Evolutionary conservation across 2,329 filamentous ascomycete species (phyloP).

Genomic region (Lachnellula occidentalis): DNA sequence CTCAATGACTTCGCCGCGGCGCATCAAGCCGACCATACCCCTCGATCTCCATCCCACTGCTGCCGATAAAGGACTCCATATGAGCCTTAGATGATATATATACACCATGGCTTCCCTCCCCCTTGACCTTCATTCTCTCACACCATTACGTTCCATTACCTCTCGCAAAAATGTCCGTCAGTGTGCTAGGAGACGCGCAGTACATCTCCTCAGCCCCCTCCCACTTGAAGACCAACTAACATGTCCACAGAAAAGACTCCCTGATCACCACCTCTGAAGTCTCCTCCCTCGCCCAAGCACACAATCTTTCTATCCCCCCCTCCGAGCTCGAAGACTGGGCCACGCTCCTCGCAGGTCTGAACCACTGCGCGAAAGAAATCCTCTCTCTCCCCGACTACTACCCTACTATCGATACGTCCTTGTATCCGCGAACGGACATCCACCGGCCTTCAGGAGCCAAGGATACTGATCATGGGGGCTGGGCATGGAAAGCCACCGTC

Average conservation of each 20-base stretch:
- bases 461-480: constrained; percentile 19
- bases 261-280: constrained; percentile 17
- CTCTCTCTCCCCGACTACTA: constrained; percentile 20
- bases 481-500: constrained; percentile 43
- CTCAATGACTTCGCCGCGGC: too few relatives aligned
- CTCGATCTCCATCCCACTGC: not conserved
- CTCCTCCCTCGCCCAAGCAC: constrained; percentile 8
- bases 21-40: too few relatives aligned
- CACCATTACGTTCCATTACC: not conserved
- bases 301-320: constrained; percentile 16
- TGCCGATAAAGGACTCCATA: constrained; percentile 1
- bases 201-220: constrained; percentile 5
- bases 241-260: constrained; percentile 19
- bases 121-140: not conserved
- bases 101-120: not conserved
- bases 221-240: not conserved
- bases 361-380: constrained; percentile 22
- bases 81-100: not conserved
- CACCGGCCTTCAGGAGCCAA: constrained; percentile 13
- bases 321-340: constrained; percentile 17
- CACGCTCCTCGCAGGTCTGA: constrained; percentile 18
- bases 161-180: constrained; percentile 12
- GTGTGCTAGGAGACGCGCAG: constrained; percentile 14
- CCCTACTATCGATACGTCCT: constrained; percentile 13
- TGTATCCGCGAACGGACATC: constrained; percentile 23